Conservation (phyloP, 257 asterid genomes). For the Nicotiana obtusifolia region DNA sequence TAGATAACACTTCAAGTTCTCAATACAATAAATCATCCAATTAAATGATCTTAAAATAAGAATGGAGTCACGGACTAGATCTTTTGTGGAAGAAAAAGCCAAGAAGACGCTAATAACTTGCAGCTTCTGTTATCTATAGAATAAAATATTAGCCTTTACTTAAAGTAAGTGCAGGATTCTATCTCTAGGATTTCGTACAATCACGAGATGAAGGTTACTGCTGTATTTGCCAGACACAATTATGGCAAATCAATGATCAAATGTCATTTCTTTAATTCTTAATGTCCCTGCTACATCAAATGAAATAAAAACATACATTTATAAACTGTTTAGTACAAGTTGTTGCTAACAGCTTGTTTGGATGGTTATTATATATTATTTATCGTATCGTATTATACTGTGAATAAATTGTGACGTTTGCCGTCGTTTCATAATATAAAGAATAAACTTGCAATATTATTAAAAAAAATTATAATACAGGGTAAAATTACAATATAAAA, state of each 20-base stretch:
- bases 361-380: too few relatives aligned
- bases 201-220: slow-evolving; percentile 4
- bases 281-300: not conserved
- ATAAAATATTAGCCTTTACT: not conserved
- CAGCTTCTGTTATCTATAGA: not conserved
- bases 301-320: not conserved
- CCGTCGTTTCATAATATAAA: too few relatives aligned
- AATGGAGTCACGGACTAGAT: not conserved
- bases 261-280: not conserved
- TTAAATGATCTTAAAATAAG: not conserved
- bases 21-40: not conserved
- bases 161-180: not conserved
- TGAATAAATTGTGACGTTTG: too few relatives aligned
- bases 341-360: too few relatives aligned
- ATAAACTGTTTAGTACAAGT: too few relatives aligned
- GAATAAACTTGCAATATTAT: too few relatives aligned
- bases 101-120: not conserved
- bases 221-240: not conserved
- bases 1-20: not conserved
- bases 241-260: not conserved
- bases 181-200: not conserved
- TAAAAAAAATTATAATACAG: too few relatives aligned
- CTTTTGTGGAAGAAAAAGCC: not conserved
- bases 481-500: too few relatives aligned
- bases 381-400: too few relatives aligned